Percentiles rank a stretch among this genome's conserved stretches.
These are phyloP conservation scores for Malus orientalis DNA, from an alignment of 306 rosid genomes.

Conservation along the genomic window DNA sequence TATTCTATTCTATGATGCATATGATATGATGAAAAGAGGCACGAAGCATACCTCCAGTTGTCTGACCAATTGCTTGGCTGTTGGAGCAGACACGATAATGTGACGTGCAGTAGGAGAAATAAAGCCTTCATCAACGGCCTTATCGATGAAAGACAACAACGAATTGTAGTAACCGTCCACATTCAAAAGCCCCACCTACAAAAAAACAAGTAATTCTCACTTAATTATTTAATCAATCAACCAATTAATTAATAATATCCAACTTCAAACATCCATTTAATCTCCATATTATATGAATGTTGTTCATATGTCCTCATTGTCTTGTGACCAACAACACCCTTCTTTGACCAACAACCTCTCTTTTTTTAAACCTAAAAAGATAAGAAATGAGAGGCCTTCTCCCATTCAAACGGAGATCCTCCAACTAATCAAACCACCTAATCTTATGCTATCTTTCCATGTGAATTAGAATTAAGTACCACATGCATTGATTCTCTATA, in stretches of 20 bases:
- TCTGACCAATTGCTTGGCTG: constrained; percentile 74
- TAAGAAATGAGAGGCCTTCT: constrained; percentile 19
- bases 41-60: constrained; percentile 62
- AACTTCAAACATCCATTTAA: neutral
- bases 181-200: constrained; percentile 93
- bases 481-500: constrained; percentile 50
- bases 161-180: constrained; percentile 97
- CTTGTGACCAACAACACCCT: constrained; percentile 10
- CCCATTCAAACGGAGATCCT: constrained; percentile 63
- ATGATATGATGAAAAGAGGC: neutral
- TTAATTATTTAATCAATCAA: neutral
- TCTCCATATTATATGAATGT: neutral
- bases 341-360: constrained; percentile 38
- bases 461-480: constrained; percentile 49
- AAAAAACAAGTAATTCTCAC: constrained; percentile 3
- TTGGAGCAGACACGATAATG: constrained; percentile 92
- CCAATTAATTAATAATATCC: neutral
- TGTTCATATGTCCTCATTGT: neutral
- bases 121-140: constrained; percentile 99
- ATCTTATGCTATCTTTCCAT: constrained; percentile 45
- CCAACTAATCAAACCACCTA: constrained; percentile 19
- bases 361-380: neutral
- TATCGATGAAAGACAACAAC: constrained; percentile 75
- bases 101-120: constrained; percentile 94
- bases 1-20: neutral